A percentile compares a stretch with the other conserved stretches of the same genome.
These are phyloP conservation scores for Aspergillus brunneoviolaceus DNA, from an alignment of 2,329 filamentous ascomycete species.

Conservation along the genomic window DNA sequence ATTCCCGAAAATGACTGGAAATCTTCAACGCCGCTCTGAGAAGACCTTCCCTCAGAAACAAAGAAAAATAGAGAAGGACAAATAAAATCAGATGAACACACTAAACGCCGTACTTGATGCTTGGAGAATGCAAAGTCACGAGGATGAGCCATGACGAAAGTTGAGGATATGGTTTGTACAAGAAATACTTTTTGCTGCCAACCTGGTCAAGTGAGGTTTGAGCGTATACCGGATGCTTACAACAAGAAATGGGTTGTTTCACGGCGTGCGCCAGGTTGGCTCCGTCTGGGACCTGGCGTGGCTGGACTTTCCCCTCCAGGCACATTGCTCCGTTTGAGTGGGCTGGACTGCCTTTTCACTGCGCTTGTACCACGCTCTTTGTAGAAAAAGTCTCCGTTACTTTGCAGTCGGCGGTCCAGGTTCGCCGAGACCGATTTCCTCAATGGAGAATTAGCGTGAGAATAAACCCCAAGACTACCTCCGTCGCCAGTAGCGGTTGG, in stretches of 20 bases:
- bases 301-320: constrained; percentile 36
- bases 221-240: constrained; percentile 5
- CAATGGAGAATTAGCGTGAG: constrained; percentile 77
- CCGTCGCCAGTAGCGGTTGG: constrained; percentile 57
- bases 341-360: constrained; percentile 40
- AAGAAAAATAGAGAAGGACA: neutral
- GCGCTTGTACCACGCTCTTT: constrained; percentile 39
- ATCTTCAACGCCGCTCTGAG: neutral
- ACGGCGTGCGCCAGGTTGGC: constrained; percentile 29
- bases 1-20: constrained; percentile 14
- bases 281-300: constrained; percentile 35
- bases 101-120: constrained; percentile 14
- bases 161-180: constrained; percentile 3
- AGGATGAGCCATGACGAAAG: neutral
- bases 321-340: constrained; percentile 45
- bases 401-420: constrained; percentile 42
- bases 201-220: neutral
- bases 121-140: neutral
- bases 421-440: constrained; percentile 71
- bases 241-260: constrained; percentile 32
- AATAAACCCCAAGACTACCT: constrained; percentile 77
- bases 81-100: neutral
- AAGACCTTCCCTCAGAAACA: neutral
- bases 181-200: constrained; percentile 9
- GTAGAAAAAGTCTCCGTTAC: constrained; percentile 38